Conservation (phyloP, 345 rosid genomes). For the Boechera divaricarpa region DNA sequence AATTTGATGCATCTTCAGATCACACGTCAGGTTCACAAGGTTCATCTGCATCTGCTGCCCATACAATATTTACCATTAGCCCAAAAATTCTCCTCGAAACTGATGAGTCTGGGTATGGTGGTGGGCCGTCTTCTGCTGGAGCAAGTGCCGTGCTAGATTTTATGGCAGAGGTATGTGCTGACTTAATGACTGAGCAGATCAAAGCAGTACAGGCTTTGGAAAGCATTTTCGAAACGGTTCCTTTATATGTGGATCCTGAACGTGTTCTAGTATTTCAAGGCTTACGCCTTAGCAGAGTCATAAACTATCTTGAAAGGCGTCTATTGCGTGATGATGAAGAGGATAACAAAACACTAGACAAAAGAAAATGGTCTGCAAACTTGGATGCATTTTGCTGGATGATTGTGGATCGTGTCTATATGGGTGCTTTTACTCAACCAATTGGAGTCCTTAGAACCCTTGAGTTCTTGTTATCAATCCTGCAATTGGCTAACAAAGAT, state of each 20-base stretch:
- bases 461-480: slow-evolving; percentile 86
- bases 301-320: slow-evolving; percentile 94
- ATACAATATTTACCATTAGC: slow-evolving; percentile 55
- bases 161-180: slow-evolving; percentile 91
- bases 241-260: slow-evolving; percentile 81
- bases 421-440: slow-evolving; percentile 94
- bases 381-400: slow-evolving; percentile 92
- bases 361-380: slow-evolving; percentile 85
- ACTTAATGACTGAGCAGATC: slow-evolving; percentile 79
- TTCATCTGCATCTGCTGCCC: slow-evolving; percentile 51
- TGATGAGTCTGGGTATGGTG: slow-evolving; percentile 93
- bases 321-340: slow-evolving; percentile 97
- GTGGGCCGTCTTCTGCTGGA: slow-evolving; percentile 96
- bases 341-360: slow-evolving; percentile 82
- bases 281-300: slow-evolving; percentile 81
- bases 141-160: slow-evolving; percentile 92
- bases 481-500: slow-evolving; percentile 92
- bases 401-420: slow-evolving; percentile 87
- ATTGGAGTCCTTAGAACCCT: slow-evolving; percentile 66
- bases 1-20: slow-evolving; percentile 65
- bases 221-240: slow-evolving; percentile 78
- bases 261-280: slow-evolving; percentile 87
- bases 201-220: slow-evolving; percentile 80
- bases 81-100: slow-evolving; percentile 72
- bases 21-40: slow-evolving; percentile 61